Percentiles rank a stretch among this genome's conserved stretches.
Evolutionary conservation across 805 yeast genomes (phyloP).

Genomic region (Pichia manshurica): DNA sequence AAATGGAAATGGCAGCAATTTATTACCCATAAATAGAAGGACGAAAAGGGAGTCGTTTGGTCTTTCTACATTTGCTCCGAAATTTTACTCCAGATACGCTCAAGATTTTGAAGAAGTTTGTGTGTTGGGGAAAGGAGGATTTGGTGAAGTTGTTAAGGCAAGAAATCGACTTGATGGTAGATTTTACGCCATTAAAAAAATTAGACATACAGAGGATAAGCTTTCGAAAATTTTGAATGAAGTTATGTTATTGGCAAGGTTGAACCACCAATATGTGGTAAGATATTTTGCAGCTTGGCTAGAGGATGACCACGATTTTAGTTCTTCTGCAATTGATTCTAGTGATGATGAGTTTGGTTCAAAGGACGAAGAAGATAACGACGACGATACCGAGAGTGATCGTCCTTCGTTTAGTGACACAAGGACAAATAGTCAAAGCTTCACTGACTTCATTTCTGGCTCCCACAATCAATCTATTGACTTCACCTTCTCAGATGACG

Average conservation of each 20-base stretch:
- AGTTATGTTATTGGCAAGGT: conserved; percentile 83
- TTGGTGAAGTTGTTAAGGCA: conserved; percentile 97
- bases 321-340: conserved; percentile 25
- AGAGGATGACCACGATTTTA: conserved; percentile 52
- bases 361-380: conserved; percentile 28
- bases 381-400: conserved; percentile 22
- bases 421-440: conserved; percentile 31
- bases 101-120: conserved; percentile 95
- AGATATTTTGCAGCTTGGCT: conserved; percentile 97
- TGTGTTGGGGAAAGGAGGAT: conserved; percentile 88
- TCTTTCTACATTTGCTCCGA: conserved; percentile 16
- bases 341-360: conserved; percentile 22
- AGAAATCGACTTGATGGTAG: conserved; percentile 91
- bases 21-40: background rate
- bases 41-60: conserved; percentile 29
- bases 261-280: conserved; percentile 93
- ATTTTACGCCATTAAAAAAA: conserved; percentile 89
- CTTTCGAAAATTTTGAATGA: conserved; percentile 80
- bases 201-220: conserved; percentile 74
- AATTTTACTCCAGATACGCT: conserved; percentile 63
- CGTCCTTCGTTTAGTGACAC: conserved; percentile 20
- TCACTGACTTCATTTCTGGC: conserved; percentile 64
- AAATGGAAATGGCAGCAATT: background rate
- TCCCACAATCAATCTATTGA: conserved; percentile 55
- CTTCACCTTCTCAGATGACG: conserved; percentile 43